Evolutionary conservation across 495 filamentous ascomycete species (phyloP).

Genomic region (Penicilliopsis zonata): DNA sequence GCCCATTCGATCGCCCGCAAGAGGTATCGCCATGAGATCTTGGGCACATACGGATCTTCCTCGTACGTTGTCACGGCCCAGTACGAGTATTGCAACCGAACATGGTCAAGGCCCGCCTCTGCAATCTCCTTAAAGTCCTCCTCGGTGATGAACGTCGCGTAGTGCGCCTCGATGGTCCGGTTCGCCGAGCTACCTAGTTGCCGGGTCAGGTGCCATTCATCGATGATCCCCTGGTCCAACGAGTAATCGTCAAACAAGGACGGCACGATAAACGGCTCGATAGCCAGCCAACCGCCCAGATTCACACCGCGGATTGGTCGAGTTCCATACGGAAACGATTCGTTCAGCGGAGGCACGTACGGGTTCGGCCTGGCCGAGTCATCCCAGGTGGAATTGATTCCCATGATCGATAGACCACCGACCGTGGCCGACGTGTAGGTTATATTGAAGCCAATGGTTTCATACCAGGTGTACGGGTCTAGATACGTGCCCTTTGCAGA

Average conservation of each 20-base stretch:
- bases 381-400: constrained; percentile 76
- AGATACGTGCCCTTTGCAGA: constrained; percentile 62
- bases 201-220: constrained; percentile 72
- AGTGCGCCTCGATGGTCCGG: constrained; percentile 71
- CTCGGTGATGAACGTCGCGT: constrained; percentile 75
- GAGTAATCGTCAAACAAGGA: constrained; percentile 70
- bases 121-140: constrained; percentile 73
- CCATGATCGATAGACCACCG: constrained; percentile 82
- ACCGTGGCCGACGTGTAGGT: constrained; percentile 83
- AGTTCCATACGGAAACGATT: constrained; percentile 58
- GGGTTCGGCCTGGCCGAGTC: constrained; percentile 68
- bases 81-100: constrained; percentile 90
- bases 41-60: constrained; percentile 76
- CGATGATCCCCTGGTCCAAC: constrained; percentile 51
- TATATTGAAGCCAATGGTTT: constrained; percentile 84
- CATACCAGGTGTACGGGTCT: constrained; percentile 89
- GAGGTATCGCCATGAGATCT: constrained; percentile 88
- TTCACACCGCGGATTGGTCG: constrained; percentile 83
- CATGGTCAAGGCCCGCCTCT: constrained; percentile 86
- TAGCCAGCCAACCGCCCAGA: constrained; percentile 83
- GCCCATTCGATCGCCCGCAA: constrained; percentile 86
- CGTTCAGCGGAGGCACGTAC: constrained; percentile 64
- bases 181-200: constrained; percentile 53
- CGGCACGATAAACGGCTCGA: constrained; percentile 93
- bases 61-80: constrained; percentile 86